Base-by-base conservation (phyloP, 164 flowering plant genomes). In the Hamamelis virginiana region DNA sequence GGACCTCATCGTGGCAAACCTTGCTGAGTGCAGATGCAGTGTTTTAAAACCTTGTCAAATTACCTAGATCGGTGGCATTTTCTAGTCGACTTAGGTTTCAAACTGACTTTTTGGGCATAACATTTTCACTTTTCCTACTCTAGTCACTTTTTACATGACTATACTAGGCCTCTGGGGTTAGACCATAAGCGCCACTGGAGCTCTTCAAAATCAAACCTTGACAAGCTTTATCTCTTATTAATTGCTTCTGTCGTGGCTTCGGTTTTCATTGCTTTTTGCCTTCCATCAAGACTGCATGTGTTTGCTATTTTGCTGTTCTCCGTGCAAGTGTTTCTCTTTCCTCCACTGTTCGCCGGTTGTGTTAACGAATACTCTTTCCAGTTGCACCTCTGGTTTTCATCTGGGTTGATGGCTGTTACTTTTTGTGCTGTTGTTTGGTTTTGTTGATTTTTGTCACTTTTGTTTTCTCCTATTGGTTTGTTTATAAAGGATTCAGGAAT, bases 61-160 rank as follows among this genome's bases (percentile, higher is more conserved):
- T n/a, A n/a, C n/a, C n/a, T n/a, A n/a, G n/a, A n/a, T n/a, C n/a
- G n/a, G n/a, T n/a, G n/a, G n/a, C n/a, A n/a, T n/a, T n/a, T n/a
- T n/a, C n/a, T n/a, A n/a, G n/a, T n/a, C n/a, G n/a, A n/a, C n/a
- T n/a, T n/a, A n/a, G n/a, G n/a, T n/a, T n/a, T n/a, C n/a, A n/a
- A n/a, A n/a, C n/a, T n/a, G n/a, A n/a, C n/a, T n/a, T n/a, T 95
- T 19, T 89, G 93, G 96, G 96, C 96, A 23, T 92, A 0, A 84
- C 94, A 8, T 81, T 81, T 64, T 82, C 83, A 4, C 94, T 95
- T 45, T 73, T 92, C 53, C 19, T 87, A 33, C 81, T 95, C 69
- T 98, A 95, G n/a, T 82, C 91, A 92, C 69, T 95, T 92, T 75
- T 76, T 92, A 69, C 99, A 95, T 53, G 94, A 95, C 80, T 95